phyloP scores from a whole-genome alignment of 1,284 basidiomycete species.

The Naganishia sp. region DNA sequence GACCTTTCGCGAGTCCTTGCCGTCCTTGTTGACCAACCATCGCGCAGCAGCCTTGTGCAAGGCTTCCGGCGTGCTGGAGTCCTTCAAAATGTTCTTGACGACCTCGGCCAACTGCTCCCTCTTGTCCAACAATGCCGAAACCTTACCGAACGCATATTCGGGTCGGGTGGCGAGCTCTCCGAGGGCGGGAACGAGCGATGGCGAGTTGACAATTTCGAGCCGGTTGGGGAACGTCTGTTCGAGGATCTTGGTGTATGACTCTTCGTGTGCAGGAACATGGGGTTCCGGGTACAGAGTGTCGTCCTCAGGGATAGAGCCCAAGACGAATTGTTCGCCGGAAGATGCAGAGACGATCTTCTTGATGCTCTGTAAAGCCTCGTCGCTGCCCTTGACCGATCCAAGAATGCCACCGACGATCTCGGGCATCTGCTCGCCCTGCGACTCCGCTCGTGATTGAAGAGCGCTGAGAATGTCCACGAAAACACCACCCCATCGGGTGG shows the following conservation, averaged over 20 bases:
- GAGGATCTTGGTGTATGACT: conserved; percentile 87
- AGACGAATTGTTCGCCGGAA: conserved; percentile 34
- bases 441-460: conserved; percentile 64
- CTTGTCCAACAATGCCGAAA: conserved; percentile 75
- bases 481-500: conserved; percentile 83
- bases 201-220: conserved; percentile 84
- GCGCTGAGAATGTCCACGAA: conserved; percentile 79
- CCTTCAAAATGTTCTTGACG: conserved; percentile 62
- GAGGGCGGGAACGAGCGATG: conserved; percentile 66
- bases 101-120: conserved; percentile 65
- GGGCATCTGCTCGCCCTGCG: conserved; percentile 58
- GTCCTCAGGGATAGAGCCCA: conserved; percentile 47
- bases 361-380: conserved; percentile 46
- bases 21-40: conserved; percentile 73
- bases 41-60: conserved; percentile 71
- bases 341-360: conserved; percentile 46
- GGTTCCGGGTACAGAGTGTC: conserved; percentile 55
- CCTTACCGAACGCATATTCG: conserved; percentile 89
- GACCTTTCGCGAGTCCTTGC: conserved; percentile 59
- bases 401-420: conserved; percentile 65
- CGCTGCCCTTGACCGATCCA: conserved; percentile 56
- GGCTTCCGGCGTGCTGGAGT: conserved; percentile 54
- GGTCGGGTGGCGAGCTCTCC: conserved; percentile 79
- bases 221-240: conserved; percentile 72
- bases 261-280: conserved; percentile 81